A percentile compares a stretch with the other conserved stretches of the same genome.
These are phyloP conservation scores for Theileria luwenshuni DNA, from an alignment of 169 alveolate genomes.

Conservation along the genomic window DNA sequence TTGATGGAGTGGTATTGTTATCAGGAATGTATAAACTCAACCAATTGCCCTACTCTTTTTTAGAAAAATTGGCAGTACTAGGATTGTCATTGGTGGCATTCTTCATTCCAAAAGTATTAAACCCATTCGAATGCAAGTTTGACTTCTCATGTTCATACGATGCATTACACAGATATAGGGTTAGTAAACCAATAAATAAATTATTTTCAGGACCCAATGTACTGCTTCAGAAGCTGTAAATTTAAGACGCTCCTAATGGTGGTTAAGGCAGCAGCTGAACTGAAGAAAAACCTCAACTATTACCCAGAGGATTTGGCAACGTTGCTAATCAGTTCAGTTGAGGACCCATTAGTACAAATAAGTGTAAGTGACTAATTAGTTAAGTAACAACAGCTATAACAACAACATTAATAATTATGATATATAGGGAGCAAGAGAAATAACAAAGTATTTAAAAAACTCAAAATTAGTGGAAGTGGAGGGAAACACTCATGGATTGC, in stretches of 20 bases:
- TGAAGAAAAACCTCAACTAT: conserved; percentile 39
- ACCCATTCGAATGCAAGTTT: neutral
- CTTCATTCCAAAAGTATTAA: neutral
- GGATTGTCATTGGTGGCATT: neutral
- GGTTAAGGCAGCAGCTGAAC: conserved; percentile 49
- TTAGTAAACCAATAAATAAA: neutral
- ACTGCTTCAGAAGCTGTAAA: conserved; percentile 20
- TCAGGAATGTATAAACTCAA: conserved; percentile 66
- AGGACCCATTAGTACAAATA: conserved; percentile 51
- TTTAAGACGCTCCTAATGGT: conserved; percentile 50
- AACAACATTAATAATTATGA: neutral
- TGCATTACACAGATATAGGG: conserved; percentile 1
- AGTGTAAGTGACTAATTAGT: conserved; percentile 11
- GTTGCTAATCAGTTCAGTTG: conserved; percentile 54
- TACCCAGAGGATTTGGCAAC: conserved; percentile 63
- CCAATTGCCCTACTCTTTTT: conserved; percentile 25
- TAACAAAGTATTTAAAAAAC: neutral
- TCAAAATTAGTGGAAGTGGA: conserved; percentile 44
- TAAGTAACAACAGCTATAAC: neutral
- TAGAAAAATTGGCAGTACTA: neutral
- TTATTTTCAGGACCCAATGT: conserved; percentile 47
- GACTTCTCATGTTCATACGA: neutral
- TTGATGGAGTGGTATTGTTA: conserved; percentile 68
- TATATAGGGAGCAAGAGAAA: conserved; percentile 20
- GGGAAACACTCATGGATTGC: conserved; percentile 39